These are phyloP conservation scores for Cetradonia linearis DNA, from an alignment of 495 filamentous ascomycete genomes.

Conservation along the genomic window DNA sequence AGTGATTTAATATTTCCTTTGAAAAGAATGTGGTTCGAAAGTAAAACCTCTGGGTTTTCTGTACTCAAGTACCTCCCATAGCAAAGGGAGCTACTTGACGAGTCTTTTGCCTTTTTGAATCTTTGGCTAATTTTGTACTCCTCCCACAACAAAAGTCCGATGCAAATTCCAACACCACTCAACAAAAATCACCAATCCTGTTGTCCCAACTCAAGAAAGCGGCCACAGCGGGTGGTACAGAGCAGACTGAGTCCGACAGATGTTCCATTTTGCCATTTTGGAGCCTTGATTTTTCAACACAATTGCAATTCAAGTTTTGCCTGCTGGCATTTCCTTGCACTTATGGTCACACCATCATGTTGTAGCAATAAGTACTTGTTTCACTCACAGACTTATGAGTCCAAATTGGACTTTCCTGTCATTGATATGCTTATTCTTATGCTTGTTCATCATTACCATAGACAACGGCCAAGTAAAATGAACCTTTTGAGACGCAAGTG, in stretches of 20 bases:
- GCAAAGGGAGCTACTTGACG: no score
- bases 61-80: no score
- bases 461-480: background rate
- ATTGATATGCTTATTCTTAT: background rate
- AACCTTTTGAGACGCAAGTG: background rate
- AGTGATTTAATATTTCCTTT: no score
- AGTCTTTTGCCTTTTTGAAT: no score
- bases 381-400: background rate
- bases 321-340: background rate
- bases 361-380: background rate
- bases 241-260: background rate
- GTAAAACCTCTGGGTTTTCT: no score
- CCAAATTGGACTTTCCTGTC: background rate
- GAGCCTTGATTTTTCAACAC: background rate
- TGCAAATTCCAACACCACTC: no score
- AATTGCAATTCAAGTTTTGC: background rate
- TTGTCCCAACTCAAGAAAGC: background rate
- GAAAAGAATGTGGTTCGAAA: no score
- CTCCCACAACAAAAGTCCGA: no score
- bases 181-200: no score
- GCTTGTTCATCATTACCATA: background rate
- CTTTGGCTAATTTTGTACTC: no score
- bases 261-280: background rate
- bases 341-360: background rate
- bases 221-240: conserved; percentile 1